Conservation (phyloP, 257 asterid species). For the Fraxinus quadrangulata region DNA sequence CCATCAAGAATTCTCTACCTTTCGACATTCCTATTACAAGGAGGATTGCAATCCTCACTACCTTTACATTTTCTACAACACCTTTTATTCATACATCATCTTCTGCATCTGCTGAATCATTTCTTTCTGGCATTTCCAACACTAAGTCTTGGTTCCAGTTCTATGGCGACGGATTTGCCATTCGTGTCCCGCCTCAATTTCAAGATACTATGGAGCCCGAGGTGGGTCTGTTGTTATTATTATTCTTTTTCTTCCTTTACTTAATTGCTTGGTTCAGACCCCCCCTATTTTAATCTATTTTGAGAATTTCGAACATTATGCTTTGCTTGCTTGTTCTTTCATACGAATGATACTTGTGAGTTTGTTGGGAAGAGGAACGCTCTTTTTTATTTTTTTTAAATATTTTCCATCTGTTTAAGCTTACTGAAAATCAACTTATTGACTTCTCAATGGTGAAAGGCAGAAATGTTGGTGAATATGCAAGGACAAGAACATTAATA, state of each 20-base stretch:
- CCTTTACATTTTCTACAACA: constrained; percentile 42
- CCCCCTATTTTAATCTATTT: background rate
- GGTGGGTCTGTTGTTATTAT: constrained; percentile 33
- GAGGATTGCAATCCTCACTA: constrained; percentile 49
- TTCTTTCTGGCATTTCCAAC: constrained; percentile 74
- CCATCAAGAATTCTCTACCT: background rate
- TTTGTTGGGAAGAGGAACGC: background rate
- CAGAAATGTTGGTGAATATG: background rate
- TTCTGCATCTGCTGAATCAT: constrained; percentile 42
- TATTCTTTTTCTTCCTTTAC: background rate
- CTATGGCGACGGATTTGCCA: constrained; percentile 83
- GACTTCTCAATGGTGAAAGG: background rate
- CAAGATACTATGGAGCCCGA: constrained; percentile 81
- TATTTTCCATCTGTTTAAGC: background rate
- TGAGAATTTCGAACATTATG: background rate
- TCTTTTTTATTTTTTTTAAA: too few species aligned
- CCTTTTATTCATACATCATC: constrained; percentile 35
- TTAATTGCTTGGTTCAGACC: background rate
- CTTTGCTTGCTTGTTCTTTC: background rate
- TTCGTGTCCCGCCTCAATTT: constrained; percentile 88
- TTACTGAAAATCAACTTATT: background rate
- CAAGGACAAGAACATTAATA: background rate
- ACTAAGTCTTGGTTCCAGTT: constrained; percentile 89
- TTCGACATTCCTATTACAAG: constrained; percentile 36
- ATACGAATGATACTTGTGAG: background rate